Evolutionary conservation across 371 early-diverging fungal species (phyloP), one percentile per base, ranked within the genome.

Genomic region (Capillidium heterosporum): DNA sequence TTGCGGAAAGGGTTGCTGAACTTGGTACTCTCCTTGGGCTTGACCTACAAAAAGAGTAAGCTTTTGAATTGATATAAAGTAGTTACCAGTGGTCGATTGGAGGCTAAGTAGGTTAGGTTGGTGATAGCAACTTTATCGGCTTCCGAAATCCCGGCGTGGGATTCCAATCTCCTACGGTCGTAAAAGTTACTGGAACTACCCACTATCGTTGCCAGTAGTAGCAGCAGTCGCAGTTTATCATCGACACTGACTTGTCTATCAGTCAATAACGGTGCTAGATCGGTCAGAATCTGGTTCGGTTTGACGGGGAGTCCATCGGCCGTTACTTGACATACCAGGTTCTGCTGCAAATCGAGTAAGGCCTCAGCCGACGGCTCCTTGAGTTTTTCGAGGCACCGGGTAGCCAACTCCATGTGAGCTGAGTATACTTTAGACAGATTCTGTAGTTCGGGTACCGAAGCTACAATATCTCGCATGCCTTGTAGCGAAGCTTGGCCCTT

Each of bases 391-490:
- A 91, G 83, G 66, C 93, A 95, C 56, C 91, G 85, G 65, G 80
- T 80, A 57, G 87, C 84, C 61, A 98, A 84, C 24, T 84, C 86
- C 64, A 94, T 87, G 63, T 98, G 98, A 1, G 83, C 76, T 31
- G 93, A 83, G 63, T 87, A 96, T 76, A 84, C 79, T 17, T 77
- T 71, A 63, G 92, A 90, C 72, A 89, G 75, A 56, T 90, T 89
- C 65, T 91, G 91, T 65, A 84, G 95, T 64, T 95, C 87, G 2
- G 95, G 96, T 27, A 98, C 64, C 26, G 87, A 80, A 5, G 84
- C 79, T 32, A 97, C 75, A 23, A 86, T 87, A 19, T 85, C 85
- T 58, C 87, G 86, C 86, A 97, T 83, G 44, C 88, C 82, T 61
- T 82, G 82, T 21, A 95, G 67, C 35, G 73, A 76, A 2, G 76